Evolutionary conservation across 495 filamentous ascomycete genomes (phyloP), one percentile per base, ranked within the genome.

Genomic region (Aspergillus campestris): DNA sequence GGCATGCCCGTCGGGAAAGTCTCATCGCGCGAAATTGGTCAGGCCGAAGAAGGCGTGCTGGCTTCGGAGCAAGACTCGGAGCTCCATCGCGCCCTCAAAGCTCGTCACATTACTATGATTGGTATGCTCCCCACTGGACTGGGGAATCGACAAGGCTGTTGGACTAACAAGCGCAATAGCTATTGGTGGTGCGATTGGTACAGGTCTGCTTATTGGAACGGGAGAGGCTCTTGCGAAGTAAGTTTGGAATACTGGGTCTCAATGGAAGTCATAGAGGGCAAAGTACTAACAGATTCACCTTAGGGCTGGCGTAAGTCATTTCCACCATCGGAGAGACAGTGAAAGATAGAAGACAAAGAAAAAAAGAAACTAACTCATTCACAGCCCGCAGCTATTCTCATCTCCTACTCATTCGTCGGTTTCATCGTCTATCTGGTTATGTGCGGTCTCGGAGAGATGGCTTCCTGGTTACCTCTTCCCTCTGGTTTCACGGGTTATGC

Each of bases 121-220:
- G 66, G 66, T 67, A 58, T 15, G 51, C 9, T 12, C 28, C 15
- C 36, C 15, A 33, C 31, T 34, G 1, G 18, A 12, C 27, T 14
- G 24, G 14, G 6, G 9, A 3, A 2, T 28, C 27, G 38, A 31
- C 34, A 18, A 27, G 24, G 33, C 6, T 18, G 30, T 1, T n/a
- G n/a, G 13, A 18, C 41, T 40, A 47, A 44, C 14, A 28, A n/a
- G 29, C 50, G 34, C 37, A 32, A 45, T 33, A 73, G 88, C 87
- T 8, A 90, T 94, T 57, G 88, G 88, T 40, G 88, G 88, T 55
- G 87, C 87, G 14, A 86, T 94, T 52, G 87, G 86, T 53, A 90
- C 86, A 42, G 84, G 80, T 48, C 59, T 81, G 40, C 77, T 81
- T 52, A 81, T 81, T 48, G 79, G 75, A 55, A 87, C 82, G 33